phyloP scores from a whole-genome alignment of 257 asterid genomes.

The Cinchona pubescens region DNA sequence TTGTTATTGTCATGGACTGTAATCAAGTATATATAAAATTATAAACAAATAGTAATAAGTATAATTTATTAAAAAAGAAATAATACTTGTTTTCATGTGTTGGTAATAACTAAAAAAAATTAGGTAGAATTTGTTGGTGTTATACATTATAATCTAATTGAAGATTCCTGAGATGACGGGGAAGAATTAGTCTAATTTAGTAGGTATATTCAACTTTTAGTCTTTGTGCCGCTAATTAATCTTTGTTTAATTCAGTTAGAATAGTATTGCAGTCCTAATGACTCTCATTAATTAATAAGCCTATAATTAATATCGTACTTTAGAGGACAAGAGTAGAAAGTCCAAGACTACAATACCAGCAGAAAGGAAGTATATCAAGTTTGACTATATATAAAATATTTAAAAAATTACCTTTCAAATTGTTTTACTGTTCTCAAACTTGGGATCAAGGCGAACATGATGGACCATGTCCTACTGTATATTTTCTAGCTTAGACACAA shows the following conservation, averaged over 20 bases:
- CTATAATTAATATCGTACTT: too few species aligned
- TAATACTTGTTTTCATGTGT: background rate
- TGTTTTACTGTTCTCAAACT: background rate
- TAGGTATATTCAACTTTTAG: background rate
- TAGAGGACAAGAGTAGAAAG: too few species aligned
- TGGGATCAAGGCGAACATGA: background rate
- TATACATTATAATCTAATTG: background rate
- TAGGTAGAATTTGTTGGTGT: background rate
- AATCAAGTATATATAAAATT: background rate
- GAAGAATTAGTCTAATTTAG: background rate
- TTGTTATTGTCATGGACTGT: too few species aligned
- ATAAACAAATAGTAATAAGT: background rate
- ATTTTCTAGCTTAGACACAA: too few species aligned
- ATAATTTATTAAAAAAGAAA: background rate
- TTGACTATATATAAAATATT: background rate
- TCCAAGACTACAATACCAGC: too few species aligned
- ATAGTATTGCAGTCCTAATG: too few species aligned
- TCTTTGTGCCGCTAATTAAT: background rate
- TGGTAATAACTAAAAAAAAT: background rate
- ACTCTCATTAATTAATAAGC: too few species aligned
- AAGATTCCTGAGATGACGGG: background rate
- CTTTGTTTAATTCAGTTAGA: background rate
- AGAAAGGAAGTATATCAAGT: too few species aligned
- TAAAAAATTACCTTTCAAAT: background rate
- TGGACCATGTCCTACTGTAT: too few species aligned